phyloP scores from a whole-genome alignment of 805 yeast genomes.

The Ogataea neopini region DNA sequence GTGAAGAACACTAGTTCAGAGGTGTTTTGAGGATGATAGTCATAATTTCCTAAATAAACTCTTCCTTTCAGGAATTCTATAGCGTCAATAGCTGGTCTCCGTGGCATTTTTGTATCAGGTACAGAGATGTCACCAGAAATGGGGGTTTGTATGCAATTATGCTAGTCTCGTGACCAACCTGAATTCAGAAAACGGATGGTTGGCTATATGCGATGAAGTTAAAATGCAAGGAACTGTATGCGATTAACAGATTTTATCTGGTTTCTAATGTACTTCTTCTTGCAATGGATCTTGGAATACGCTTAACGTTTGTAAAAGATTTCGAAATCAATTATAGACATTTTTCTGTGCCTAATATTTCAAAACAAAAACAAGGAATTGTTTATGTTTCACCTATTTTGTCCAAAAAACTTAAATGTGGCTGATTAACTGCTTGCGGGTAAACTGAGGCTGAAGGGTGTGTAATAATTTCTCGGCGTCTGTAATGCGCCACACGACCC shows the following conservation, averaged over 20 bases:
- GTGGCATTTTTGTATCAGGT: constrained; percentile 24
- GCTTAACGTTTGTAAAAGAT: background rate
- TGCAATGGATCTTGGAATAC: background rate
- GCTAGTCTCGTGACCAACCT: constrained; percentile 2
- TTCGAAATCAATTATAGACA: background rate
- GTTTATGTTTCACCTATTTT: constrained; percentile 10
- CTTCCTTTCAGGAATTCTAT: constrained; percentile 52
- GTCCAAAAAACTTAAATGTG: background rate
- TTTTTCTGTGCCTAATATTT: constrained; percentile 2
- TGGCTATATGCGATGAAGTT: background rate
- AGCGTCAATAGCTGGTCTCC: constrained; percentile 31
- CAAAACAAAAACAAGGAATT: constrained; percentile 8
- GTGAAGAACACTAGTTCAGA: constrained; percentile 80
- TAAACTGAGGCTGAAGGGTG: constrained; percentile 1
- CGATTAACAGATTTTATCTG: background rate
- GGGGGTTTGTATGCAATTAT: background rate
- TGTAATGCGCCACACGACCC: constrained; percentile 1
- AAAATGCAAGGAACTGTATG: background rate
- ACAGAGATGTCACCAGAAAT: background rate
- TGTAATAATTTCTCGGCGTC: background rate
- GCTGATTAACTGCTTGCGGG: background rate
- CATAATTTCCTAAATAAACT: constrained; percentile 89
- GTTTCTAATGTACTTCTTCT: background rate
- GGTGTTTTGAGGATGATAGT: constrained; percentile 74
- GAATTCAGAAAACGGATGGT: background rate